These are phyloP conservation scores for Ceratobasidium theobromae DNA, from an alignment of 1,284 basidiomycete genomes.

Conservation along the genomic window DNA sequence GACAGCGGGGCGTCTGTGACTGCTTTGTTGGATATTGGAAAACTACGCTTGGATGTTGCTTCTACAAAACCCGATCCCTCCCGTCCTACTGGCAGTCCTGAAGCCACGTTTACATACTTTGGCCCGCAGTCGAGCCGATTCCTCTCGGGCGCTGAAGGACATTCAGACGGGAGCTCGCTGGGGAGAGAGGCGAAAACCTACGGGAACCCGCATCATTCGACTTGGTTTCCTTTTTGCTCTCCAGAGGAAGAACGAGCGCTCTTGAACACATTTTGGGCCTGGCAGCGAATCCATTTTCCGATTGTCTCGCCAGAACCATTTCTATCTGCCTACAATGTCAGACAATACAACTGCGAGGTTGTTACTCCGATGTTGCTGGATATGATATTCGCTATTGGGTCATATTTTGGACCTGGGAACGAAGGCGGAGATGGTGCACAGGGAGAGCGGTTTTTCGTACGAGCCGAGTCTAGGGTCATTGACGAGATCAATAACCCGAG, in stretches of 20 bases:
- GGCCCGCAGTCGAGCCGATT: constrained; percentile 20
- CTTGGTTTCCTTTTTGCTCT: constrained; percentile 20
- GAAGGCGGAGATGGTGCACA: constrained; percentile 5
- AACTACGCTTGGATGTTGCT: constrained; percentile 9
- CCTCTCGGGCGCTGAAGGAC: not conserved
- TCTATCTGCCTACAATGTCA: not conserved
- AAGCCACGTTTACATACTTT: constrained; percentile 7
- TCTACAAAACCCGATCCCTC: not conserved
- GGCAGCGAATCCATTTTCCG: constrained; percentile 25
- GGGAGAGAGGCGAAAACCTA: not conserved
- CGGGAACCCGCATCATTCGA: not conserved
- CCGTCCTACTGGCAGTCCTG: not conserved
- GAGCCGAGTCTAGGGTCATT: constrained; percentile 5
- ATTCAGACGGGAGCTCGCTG: not conserved
- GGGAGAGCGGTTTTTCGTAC: constrained; percentile 10
- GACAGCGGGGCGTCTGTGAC: constrained; percentile 13
- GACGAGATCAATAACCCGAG: constrained; percentile 15
- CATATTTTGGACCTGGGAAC: constrained; percentile 19
- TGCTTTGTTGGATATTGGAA: constrained; percentile 10
- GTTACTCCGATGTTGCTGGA: constrained; percentile 21
- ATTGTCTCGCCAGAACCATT: constrained; percentile 12
- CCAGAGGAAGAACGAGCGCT: constrained; percentile 12
- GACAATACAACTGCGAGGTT: constrained; percentile 1
- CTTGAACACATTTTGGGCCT: constrained; percentile 9
- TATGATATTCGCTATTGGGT: constrained; percentile 15